Evolutionary conservation across 768 basidiomycete genomes (phyloP), one percentile per base, ranked within the genome.

Genomic region (Xanthoconium purpureum): DNA sequence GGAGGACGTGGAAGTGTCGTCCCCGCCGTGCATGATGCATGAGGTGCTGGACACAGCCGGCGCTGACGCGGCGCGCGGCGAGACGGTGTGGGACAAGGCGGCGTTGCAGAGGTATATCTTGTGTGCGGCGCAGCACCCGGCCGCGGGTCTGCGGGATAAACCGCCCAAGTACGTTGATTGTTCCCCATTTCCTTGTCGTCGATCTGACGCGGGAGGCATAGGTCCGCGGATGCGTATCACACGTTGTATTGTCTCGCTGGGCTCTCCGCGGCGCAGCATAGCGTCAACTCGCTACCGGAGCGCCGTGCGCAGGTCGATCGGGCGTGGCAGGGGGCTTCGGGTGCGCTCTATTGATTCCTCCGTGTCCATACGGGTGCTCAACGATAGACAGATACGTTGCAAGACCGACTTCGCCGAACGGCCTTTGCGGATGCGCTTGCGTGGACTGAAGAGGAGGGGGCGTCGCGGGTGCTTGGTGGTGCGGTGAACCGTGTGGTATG

Each of bases 181-280:
- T 28, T 7, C 7, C 28, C 20, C 24, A 14, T 12, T 15, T 24
- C 24, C 3, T 20, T 6, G 46, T 15, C 1, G 29, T 17, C n/a
- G 18, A 6, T 7, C 28, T 63, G n/a, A 63, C 39, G 1, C n/a
- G 8, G 5, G 18, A 45, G 33, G 28, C 15, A 17, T 61, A 95
- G 94, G 72, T 72, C 73, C n/a, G 76, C 94, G n/a, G 97, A 99
- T 68, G 81, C 91, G 38, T 99, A 99, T 68, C 97, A 99, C 66
- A 97, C 96, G 0, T 74, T 91, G 36, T 98, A 96, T 71, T 95
- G 92, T 66, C 81, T 98, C 3, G 82, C 94, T 6, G 97, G 97
- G 13, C 79, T 97, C 17, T 92, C 96, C 0, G 77, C 84, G 0
- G 91, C 96, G 0, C 97, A 98, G 66, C 94, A 98, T 60, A 81